Conservation (phyloP, 225 moss, liverwort and hornwort genomes). For the Ulota crispa region DNA sequence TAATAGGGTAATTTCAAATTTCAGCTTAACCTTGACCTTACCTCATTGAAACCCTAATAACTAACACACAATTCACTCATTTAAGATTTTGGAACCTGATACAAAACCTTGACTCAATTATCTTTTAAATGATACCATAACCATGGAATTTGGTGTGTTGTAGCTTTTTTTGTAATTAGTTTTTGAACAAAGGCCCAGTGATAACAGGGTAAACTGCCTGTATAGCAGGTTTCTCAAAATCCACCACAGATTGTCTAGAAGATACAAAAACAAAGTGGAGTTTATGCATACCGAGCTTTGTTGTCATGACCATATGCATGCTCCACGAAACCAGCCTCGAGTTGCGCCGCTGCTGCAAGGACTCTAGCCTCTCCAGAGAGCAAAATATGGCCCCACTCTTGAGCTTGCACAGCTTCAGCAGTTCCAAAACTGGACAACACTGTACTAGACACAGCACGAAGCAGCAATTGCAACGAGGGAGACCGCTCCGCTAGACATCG, state of each 20-base stretch:
- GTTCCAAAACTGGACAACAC: conserved; percentile 63
- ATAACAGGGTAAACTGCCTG: too few species aligned
- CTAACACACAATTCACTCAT: too few species aligned
- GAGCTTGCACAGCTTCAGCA: conserved; percentile 58
- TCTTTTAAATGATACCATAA: too few species aligned
- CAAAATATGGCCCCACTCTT: conserved; percentile 61
- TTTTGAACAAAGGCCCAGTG: too few species aligned
- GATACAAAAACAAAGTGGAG: not conserved
- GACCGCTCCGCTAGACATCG: conserved; percentile 87
- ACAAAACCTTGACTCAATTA: too few species aligned
- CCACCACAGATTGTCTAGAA: not conserved
- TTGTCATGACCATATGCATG: conserved; percentile 87
- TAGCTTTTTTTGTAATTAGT: too few species aligned
- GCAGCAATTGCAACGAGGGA: conserved; percentile 62
- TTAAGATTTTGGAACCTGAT: too few species aligned
- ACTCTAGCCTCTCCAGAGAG: conserved; percentile 60
- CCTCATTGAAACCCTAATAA: too few species aligned
- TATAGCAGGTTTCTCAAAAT: not conserved
- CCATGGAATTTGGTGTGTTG: too few species aligned
- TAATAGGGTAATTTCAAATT: too few species aligned
- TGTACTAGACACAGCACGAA: conserved; percentile 38
- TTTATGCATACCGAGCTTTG: conserved; percentile 64
- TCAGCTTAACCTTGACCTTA: too few species aligned
- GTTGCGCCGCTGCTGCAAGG: conserved; percentile 70
- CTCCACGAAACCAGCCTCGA: conserved; percentile 75